Percentiles rank a stretch among this genome's conserved stretches.
These are phyloP conservation scores for Tolypocladium amazonense DNA, from an alignment of 2,329 filamentous ascomycete genomes.

Conservation along the genomic window DNA sequence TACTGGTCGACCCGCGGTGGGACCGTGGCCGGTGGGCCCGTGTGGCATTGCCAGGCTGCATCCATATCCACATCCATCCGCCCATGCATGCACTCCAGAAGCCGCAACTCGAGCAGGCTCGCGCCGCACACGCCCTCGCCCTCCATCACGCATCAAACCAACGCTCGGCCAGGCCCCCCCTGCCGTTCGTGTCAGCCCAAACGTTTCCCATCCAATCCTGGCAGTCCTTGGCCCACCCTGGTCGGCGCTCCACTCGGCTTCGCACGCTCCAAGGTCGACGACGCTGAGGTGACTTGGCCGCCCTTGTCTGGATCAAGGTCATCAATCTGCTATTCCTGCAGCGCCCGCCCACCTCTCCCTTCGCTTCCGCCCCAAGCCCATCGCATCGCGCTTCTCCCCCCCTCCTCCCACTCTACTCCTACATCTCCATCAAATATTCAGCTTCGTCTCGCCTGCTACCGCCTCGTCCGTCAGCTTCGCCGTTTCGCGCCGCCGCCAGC, in stretches of 20 bases:
- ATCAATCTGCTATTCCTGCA: conserved; percentile 3
- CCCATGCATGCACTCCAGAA: conserved; percentile 2
- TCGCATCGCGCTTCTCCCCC: background rate
- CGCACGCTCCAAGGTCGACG: conserved; percentile 6
- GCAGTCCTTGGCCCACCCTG: conserved; percentile 4
- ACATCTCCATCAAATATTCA: background rate
- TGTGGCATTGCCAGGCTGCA: background rate
- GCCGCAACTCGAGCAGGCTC: background rate
- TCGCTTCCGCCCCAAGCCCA: conserved; percentile 2
- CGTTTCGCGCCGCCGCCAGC: background rate
- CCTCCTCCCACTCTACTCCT: conserved; percentile 7
- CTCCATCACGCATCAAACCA: conserved; percentile 1
- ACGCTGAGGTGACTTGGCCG: conserved; percentile 6
- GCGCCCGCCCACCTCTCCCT: conserved; percentile 5
- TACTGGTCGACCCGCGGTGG: background rate
- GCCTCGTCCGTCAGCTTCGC: background rate
- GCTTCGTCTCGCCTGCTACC: background rate
- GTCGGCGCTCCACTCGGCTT: conserved; percentile 10
- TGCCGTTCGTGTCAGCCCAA: conserved; percentile 3
- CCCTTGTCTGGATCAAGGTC: conserved; percentile 9
- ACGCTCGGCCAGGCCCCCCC: conserved; percentile 2
- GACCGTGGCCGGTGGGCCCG: background rate
- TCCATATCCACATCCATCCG: background rate
- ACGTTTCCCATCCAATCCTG: conserved; percentile 5
- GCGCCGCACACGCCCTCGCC: background rate